These are phyloP conservation scores for Podila clonocystis DNA, from an alignment of 192 early-diverging fungal species.

Conservation along the genomic window DNA sequence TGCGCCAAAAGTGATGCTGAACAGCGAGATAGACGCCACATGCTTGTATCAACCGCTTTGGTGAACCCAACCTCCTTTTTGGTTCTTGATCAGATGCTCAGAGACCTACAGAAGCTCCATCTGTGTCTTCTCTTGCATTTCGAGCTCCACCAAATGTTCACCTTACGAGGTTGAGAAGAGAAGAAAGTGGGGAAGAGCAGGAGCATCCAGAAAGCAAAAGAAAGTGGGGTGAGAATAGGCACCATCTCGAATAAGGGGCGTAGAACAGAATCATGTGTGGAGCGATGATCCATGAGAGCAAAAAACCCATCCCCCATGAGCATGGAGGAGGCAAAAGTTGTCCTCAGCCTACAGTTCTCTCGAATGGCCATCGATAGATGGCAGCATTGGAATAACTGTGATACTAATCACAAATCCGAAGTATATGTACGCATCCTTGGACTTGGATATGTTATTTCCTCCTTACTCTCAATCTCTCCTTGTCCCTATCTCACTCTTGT, in stretches of 20 bases:
- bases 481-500: neutral
- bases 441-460: neutral
- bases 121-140: too few species aligned
- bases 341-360: neutral
- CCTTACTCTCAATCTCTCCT: neutral
- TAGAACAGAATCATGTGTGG: neutral
- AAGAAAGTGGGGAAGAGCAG: too few species aligned
- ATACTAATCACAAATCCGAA: neutral
- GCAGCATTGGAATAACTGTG: neutral
- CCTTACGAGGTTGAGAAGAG: too few species aligned
- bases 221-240: too few species aligned
- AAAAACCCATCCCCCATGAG: neutral
- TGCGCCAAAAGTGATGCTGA: too few species aligned
- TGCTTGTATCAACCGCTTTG: too few species aligned
- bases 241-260: too few species aligned
- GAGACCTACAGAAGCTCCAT: too few species aligned
- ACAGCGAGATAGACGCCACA: too few species aligned
- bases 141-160: too few species aligned
- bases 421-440: neutral
- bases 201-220: neutral
- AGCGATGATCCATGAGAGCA: neutral
- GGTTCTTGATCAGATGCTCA: too few species aligned
- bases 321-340: neutral
- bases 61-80: too few species aligned
- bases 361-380: neutral